Conservation (phyloP, 306 rosid genomes). For the Cicer cuneatum region DNA sequence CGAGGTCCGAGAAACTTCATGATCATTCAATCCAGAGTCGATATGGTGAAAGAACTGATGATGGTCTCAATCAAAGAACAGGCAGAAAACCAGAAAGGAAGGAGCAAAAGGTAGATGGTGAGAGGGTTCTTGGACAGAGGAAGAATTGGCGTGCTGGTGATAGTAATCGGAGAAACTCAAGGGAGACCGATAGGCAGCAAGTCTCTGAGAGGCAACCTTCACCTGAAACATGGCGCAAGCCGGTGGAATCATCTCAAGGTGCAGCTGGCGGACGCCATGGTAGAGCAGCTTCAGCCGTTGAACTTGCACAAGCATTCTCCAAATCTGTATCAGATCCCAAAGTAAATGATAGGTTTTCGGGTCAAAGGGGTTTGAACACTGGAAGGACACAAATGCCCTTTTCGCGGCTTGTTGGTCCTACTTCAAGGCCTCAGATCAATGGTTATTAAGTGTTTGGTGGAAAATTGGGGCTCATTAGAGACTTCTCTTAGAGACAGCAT, state of each 20-base stretch:
- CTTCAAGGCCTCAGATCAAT: constrained; percentile 87
- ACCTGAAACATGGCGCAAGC: constrained; percentile 96
- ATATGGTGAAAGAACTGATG: constrained; percentile 59
- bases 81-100: constrained; percentile 69
- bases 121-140: constrained; percentile 68
- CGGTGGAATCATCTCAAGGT: constrained; percentile 63
- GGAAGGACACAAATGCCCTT: constrained; percentile 75
- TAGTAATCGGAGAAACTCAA: constrained; percentile 50
- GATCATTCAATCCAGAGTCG: constrained; percentile 54
- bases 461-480: constrained; percentile 37
- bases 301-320: constrained; percentile 95
- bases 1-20: constrained; percentile 61
- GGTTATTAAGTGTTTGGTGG: constrained; percentile 65
- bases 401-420: constrained; percentile 83
- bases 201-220: constrained; percentile 77
- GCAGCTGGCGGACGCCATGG: constrained; percentile 56
- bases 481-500: constrained; percentile 43
- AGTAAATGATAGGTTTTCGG: constrained; percentile 56
- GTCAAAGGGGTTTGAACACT: constrained; percentile 60
- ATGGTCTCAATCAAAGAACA: constrained; percentile 63
- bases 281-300: constrained; percentile 89
- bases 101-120: constrained; percentile 67
- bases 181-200: constrained; percentile 71
- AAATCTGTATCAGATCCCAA: constrained; percentile 82
- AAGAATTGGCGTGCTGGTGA: constrained; percentile 76